A percentile compares a stretch with the other conserved stretches of the same genome.
phyloP scores from a whole-genome alignment of 768 basidiomycete genomes.

The Crepidotus variabilis region DNA sequence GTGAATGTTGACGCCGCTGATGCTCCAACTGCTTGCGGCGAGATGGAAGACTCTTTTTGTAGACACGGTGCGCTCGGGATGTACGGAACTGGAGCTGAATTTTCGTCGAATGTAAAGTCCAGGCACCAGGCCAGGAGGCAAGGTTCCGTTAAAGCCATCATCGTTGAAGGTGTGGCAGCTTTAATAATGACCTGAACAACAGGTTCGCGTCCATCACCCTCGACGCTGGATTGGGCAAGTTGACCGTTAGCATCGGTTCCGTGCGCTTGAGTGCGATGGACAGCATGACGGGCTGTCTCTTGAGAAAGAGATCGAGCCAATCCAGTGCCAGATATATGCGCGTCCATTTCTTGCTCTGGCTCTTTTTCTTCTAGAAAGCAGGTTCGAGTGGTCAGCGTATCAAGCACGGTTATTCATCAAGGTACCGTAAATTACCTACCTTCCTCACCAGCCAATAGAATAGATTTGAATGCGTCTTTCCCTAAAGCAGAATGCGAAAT shows the following conservation, averaged over 20 bases:
- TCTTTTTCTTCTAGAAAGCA: not conserved
- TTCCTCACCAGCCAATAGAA: not conserved
- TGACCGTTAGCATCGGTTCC: not conserved
- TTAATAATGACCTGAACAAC: constrained; percentile 15
- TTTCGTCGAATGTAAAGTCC: constrained; percentile 2
- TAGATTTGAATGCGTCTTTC: not conserved
- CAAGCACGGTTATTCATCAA: not conserved
- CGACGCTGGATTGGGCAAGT: not conserved
- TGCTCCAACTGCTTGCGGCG: not conserved
- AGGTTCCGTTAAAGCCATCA: constrained; percentile 41
- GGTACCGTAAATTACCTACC: not conserved
- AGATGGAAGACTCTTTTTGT: not conserved
- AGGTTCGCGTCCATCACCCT: not conserved
- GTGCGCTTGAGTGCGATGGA: not conserved
- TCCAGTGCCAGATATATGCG: not conserved
- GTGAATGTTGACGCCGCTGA: not conserved
- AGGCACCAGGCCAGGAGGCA: constrained; percentile 37
- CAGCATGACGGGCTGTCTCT: not conserved
- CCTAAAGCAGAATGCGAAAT: not conserved
- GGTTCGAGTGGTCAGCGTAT: not conserved
- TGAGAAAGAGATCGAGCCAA: not conserved
- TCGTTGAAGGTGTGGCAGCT: constrained; percentile 32
- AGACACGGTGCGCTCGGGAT: not conserved
- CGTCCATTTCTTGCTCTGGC: too few relatives aligned
- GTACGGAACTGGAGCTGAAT: not conserved